Percentiles rank a stretch among this genome's conserved stretches.
Evolutionary conservation across 352 stramenopile species (phyloP).

Genomic region (Phytopythium kandeliae): DNA sequence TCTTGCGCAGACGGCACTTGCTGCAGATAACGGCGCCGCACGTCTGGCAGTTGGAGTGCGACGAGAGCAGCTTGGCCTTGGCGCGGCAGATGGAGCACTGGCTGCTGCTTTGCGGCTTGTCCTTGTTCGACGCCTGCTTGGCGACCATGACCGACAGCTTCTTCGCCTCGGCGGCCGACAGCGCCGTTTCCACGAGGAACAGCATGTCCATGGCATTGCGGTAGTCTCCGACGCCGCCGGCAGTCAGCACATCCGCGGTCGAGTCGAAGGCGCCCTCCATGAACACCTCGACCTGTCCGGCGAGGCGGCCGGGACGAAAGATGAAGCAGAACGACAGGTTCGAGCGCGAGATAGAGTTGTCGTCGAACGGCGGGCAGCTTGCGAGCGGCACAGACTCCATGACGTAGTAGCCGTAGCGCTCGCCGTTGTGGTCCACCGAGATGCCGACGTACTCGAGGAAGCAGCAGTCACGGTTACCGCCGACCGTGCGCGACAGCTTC

Average conservation of each 20-base stretch:
- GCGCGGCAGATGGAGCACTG: conserved; percentile 60
- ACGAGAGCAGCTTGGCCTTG: conserved; percentile 49
- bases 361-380: conserved; percentile 58
- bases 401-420: conserved; percentile 61
- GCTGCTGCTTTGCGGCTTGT: conserved; percentile 26
- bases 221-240: conserved; percentile 60
- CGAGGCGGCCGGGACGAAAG: conserved; percentile 42
- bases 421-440: conserved; percentile 39
- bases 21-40: conserved; percentile 69
- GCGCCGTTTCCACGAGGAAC: conserved; percentile 34
- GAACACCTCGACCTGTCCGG: conserved; percentile 60
- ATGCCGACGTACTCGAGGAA: conserved; percentile 65
- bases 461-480: conserved; percentile 67
- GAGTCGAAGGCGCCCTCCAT: conserved; percentile 72
- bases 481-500: conserved; percentile 61
- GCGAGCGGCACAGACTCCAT: conserved; percentile 54
- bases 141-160: conserved; percentile 58
- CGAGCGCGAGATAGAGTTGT: conserved; percentile 72
- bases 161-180: conserved; percentile 55
- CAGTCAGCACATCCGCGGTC: conserved; percentile 45
- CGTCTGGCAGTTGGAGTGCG: conserved; percentile 48
- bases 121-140: conserved; percentile 33
- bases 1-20: conserved; percentile 67
- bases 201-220: conserved; percentile 66
- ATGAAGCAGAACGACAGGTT: conserved; percentile 72